Evolutionary conservation across 768 basidiomycete species (phyloP), one percentile per base, ranked within the genome.

Genomic region (Ramaria sp.): DNA sequence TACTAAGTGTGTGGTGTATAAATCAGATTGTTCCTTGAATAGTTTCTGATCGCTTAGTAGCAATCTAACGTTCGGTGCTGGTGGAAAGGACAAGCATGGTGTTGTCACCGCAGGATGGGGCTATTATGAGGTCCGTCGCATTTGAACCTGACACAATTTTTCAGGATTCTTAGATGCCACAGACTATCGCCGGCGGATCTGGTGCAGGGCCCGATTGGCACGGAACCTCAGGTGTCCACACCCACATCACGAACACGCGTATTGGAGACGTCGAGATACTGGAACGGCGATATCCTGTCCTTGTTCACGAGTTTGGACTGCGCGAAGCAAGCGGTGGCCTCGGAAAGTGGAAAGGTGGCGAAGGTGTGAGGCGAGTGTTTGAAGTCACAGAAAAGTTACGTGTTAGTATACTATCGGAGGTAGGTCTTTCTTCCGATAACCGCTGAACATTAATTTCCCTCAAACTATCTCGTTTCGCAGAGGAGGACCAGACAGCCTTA

Each of bases 181-280:
- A 92, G 88, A 97, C 94, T 0, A 92, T 96, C 55, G 91, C 90
- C 3, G 94, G 93, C 7, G 94, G 94, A 20, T 89, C 88, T 4
- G 94, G 94, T 4, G 92, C 94, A 0, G 93, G 94, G 0, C 84
- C 88, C 1, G 68, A 70, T 10, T 95, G 92, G 93, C 83, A 93
- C 64, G 94, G 94, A 3, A 91, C 91, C 15, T 89, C 88, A 24
- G 93, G 93, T 7, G 88, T 95, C 1, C 93, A 95, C 68, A 92
- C 91, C 1, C 90, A 93, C 65, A 92, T 92, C 63, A 93, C 93
- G 0, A 93, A 92, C 68, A 92, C 91, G 10, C 82, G 91, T 11
- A 93, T 93, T 43, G 91, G 91, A 20, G 94, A 97, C 63, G 85
- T 93, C 37, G 94, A 97, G 66, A 86, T 95, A 64, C 77, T 97